phyloP scores from a whole-genome alignment of 2,329 filamentous ascomycete genomes.

The Ilyonectria sp. region DNA sequence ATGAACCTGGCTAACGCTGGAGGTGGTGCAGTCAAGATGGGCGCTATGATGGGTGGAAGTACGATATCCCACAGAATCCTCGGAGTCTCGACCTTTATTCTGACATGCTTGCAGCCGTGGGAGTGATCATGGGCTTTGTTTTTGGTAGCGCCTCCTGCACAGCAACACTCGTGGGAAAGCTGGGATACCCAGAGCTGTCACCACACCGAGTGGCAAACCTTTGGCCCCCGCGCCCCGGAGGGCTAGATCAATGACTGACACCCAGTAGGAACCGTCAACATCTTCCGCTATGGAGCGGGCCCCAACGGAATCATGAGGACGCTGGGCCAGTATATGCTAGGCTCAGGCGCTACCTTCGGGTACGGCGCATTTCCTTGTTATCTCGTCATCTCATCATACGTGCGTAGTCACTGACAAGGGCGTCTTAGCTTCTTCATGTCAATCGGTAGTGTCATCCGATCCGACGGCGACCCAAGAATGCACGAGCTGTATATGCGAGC shows the following conservation, averaged over 20 bases:
- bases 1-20: slow-evolving; percentile 37
- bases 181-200: slow-evolving; percentile 10
- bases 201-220: slow-evolving; percentile 6
- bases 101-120: slow-evolving; percentile 78
- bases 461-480: slow-evolving; percentile 84
- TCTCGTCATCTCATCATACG: slow-evolving; percentile 16
- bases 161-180: slow-evolving; percentile 1
- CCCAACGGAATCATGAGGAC: slow-evolving; percentile 95
- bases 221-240: slow-evolving; percentile 3
- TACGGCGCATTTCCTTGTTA: slow-evolving; percentile 57
- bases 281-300: slow-evolving; percentile 94
- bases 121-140: slow-evolving; percentile 97
- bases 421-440: slow-evolving; percentile 91
- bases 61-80: slow-evolving; percentile 61
- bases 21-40: slow-evolving; percentile 79
- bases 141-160: slow-evolving; percentile 75
- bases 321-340: slow-evolving; percentile 96
- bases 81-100: slow-evolving; percentile 32
- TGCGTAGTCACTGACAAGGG: slow-evolving; percentile 38
- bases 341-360: slow-evolving; percentile 96
- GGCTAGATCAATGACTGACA: slow-evolving; percentile 32
- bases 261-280: slow-evolving; percentile 86
- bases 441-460: slow-evolving; percentile 95
- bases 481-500: slow-evolving; percentile 83
- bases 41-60: slow-evolving; percentile 98